Evolutionary conservation across 1,284 basidiomycete species (phyloP).

Genomic region (Pseudozyma sp.): DNA sequence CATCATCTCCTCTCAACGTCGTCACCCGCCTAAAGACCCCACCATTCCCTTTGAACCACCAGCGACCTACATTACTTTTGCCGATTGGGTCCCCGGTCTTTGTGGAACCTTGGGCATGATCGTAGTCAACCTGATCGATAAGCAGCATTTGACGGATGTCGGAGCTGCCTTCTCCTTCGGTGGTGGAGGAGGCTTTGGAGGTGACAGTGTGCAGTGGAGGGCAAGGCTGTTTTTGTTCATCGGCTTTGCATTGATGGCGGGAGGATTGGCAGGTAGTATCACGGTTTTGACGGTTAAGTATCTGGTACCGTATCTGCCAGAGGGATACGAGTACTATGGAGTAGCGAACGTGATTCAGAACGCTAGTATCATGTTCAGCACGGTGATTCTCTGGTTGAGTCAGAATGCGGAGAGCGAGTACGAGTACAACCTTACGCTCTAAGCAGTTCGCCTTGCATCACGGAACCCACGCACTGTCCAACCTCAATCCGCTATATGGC

Average conservation of each 20-base stretch:
- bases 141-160: conserved; percentile 80
- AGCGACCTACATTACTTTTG: conserved; percentile 87
- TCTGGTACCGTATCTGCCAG: conserved; percentile 78
- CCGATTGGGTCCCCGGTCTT: conserved; percentile 95
- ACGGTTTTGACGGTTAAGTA: conserved; percentile 93
- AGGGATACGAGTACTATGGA: conserved; percentile 88
- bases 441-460: conserved; percentile 12
- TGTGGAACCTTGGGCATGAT: conserved; percentile 94
- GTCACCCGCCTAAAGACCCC: conserved; percentile 77
- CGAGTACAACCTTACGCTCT: conserved; percentile 86
- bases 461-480: no score
- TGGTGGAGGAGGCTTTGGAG: conserved; percentile 73
- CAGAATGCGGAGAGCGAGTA: conserved; percentile 84
- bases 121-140: conserved; percentile 93
- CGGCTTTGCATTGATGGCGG: conserved; percentile 96
- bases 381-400: conserved; percentile 85
- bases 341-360: conserved; percentile 95
- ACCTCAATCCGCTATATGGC: not conserved
- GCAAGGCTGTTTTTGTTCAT: conserved; percentile 91
- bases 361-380: conserved; percentile 88
- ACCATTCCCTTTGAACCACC: conserved; percentile 78
- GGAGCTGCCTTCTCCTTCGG: conserved; percentile 58
- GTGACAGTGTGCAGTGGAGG: conserved; percentile 81
- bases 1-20: conserved; percentile 77
- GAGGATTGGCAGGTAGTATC: conserved; percentile 91